These are phyloP conservation scores for Pilasporangium apinafurcum DNA, from an alignment of 352 stramenopile genomes.

Conservation along the genomic window DNA sequence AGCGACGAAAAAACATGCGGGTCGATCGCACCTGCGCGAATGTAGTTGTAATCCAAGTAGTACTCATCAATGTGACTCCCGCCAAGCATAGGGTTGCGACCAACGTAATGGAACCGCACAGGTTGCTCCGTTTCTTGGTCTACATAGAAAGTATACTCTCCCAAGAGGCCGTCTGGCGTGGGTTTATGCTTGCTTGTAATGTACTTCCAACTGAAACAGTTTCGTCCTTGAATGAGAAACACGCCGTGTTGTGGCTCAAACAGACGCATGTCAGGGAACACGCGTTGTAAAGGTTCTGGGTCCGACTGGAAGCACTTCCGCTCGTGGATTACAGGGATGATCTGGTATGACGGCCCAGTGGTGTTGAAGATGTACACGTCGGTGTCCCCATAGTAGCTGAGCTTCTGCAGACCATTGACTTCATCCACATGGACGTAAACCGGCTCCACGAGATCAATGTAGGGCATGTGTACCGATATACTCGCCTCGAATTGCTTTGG, in stretches of 20 bases:
- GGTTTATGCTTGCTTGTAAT: conserved; percentile 43
- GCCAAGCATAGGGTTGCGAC: conserved; percentile 79
- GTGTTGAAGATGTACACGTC: conserved; percentile 87
- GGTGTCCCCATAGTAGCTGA: conserved; percentile 86
- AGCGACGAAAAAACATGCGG: conserved; percentile 62
- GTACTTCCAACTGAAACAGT: conserved; percentile 83
- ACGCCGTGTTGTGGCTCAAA: conserved; percentile 85
- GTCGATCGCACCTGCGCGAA: conserved; percentile 62
- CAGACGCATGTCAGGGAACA: conserved; percentile 79
- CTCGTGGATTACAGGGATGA: conserved; percentile 73
- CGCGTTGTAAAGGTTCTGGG: conserved; percentile 58
- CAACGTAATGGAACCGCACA: conserved; percentile 84
- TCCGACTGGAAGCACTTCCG: conserved; percentile 72
- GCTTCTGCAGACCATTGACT: conserved; percentile 62
- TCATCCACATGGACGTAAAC: conserved; percentile 83
- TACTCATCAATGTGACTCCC: conserved; percentile 90
- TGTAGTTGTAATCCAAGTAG: conserved; percentile 85
- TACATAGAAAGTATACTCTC: conserved; percentile 86
- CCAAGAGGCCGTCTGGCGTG: conserved; percentile 57
- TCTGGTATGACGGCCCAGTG: conserved; percentile 69
- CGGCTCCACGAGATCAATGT: conserved; percentile 85
- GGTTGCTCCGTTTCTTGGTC: conserved; percentile 65
- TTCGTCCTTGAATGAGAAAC: conserved; percentile 56
- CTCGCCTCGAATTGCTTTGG: conserved; percentile 85
- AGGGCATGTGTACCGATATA: conserved; percentile 84